Percentiles rank a stretch among this genome's conserved stretches.
Evolutionary conservation across 106 monocot genomes (phyloP).

Genomic region (Dendrobium chrysotoxum): DNA sequence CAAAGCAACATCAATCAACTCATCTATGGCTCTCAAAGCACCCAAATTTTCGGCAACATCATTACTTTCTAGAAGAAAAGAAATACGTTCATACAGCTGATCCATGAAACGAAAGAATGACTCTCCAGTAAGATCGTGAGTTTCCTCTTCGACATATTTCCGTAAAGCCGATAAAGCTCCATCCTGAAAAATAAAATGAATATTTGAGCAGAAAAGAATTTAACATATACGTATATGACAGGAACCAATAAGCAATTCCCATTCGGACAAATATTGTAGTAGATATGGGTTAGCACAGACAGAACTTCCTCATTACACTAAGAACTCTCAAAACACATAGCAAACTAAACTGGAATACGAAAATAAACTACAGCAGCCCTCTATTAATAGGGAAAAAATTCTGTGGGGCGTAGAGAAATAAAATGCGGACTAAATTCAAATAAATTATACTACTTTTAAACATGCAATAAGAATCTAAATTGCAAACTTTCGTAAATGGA

Average conservation of each 20-base stretch:
- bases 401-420: too few relatives aligned
- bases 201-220: background rate
- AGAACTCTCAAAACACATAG: too few relatives aligned
- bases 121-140: constrained; percentile 76
- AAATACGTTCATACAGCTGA: constrained; percentile 83
- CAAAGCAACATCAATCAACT: constrained; percentile 66
- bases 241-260: background rate
- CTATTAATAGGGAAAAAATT: too few relatives aligned
- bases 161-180: constrained; percentile 36
- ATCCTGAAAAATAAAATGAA: constrained; percentile 34
- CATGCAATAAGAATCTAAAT: too few relatives aligned
- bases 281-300: background rate
- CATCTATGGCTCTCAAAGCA: constrained; percentile 85
- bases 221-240: background rate
- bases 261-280: background rate
- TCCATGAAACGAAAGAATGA: constrained; percentile 96
- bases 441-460: too few relatives aligned
- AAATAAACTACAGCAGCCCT: too few relatives aligned
- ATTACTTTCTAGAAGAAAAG: constrained; percentile 59
- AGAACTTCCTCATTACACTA: background rate
- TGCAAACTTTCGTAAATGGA: too few relatives aligned
- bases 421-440: too few relatives aligned
- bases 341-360: too few relatives aligned
- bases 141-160: constrained; percentile 72
- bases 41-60: constrained; percentile 77